Evolutionary conservation across 345 rosid genomes (phyloP).

Genomic region (Punica granatum): DNA sequence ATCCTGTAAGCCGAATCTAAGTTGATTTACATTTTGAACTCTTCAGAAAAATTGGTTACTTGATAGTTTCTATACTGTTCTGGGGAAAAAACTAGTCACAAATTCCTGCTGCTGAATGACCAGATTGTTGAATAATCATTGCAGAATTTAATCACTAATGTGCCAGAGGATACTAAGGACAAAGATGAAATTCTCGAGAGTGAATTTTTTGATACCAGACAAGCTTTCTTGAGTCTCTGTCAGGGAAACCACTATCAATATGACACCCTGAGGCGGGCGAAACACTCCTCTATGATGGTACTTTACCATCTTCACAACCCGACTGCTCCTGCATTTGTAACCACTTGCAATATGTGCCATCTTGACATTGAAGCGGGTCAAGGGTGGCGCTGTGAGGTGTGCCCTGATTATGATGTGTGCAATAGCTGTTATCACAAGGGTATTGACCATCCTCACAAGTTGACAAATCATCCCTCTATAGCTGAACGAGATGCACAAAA

Average conservation of each 20-base stretch:
- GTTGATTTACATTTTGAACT: background rate
- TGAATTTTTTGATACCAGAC: constrained; percentile 95
- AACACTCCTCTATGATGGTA: constrained; percentile 99
- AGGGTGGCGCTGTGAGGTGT: constrained; percentile 98
- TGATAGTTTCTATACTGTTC: constrained; percentile 3
- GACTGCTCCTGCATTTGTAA: constrained; percentile 96
- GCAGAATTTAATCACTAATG: constrained; percentile 63
- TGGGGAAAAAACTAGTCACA: background rate
- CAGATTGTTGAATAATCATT: constrained; percentile 1
- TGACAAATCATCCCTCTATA: constrained; percentile 81
- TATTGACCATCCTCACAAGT: constrained; percentile 88
- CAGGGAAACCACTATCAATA: constrained; percentile 99
- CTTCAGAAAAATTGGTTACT: constrained; percentile 5
- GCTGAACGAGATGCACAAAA: constrained; percentile 97
- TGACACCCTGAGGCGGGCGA: constrained; percentile 95
- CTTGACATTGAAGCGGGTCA: constrained; percentile 97
- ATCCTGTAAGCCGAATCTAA: constrained; percentile 44
- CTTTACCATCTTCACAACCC: constrained; percentile 99
- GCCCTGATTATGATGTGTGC: constrained; percentile 96
- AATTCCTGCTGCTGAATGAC: constrained; percentile 3
- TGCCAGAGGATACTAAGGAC: constrained; percentile 79
- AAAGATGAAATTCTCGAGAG: constrained; percentile 96
- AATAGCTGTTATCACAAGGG: constrained; percentile 80
- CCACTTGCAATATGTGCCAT: constrained; percentile 77
- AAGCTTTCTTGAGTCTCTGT: constrained; percentile 96